phyloP scores from a whole-genome alignment of 305 asterid species.

The Solanum chacoense region DNA sequence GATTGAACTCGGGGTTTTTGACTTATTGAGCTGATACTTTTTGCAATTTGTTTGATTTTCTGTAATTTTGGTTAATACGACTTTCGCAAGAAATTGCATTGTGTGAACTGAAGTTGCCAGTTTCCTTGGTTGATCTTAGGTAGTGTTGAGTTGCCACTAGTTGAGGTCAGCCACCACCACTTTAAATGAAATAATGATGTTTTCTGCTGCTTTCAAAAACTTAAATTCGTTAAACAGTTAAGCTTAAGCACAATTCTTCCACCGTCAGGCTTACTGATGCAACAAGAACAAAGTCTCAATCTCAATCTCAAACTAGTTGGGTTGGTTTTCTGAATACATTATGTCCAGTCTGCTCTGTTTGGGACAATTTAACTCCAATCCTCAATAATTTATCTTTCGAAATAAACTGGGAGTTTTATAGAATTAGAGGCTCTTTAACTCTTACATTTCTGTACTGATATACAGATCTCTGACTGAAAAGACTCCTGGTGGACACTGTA shows the following conservation, averaged over 20 bases:
- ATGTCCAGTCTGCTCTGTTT: not conserved
- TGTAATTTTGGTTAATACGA: not conserved
- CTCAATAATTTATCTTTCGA: not conserved
- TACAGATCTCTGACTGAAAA: not conserved
- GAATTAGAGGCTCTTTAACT: not conserved
- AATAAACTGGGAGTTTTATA: not conserved
- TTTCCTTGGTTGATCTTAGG: not conserved
- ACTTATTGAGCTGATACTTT: not conserved
- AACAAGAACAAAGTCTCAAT: not conserved
- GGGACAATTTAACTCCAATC: not conserved
- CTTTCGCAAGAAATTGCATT: not conserved
- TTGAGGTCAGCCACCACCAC: not conserved
- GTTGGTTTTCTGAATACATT: not conserved
- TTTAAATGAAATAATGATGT: not conserved
- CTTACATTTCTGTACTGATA: not conserved
- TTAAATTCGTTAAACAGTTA: not conserved
- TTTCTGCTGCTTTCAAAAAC: not conserved
- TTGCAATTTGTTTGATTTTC: not conserved
- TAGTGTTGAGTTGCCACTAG: not conserved
- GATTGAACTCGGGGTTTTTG: not conserved
- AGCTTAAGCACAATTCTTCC: not conserved
- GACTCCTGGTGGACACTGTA: not conserved
- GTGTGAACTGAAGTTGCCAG: not conserved
- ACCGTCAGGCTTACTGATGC: not conserved
- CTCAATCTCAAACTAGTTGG: not conserved